Conservation (phyloP, 2,329 filamentous ascomycete genomes). For the Pseudonectria foliicola region DNA sequence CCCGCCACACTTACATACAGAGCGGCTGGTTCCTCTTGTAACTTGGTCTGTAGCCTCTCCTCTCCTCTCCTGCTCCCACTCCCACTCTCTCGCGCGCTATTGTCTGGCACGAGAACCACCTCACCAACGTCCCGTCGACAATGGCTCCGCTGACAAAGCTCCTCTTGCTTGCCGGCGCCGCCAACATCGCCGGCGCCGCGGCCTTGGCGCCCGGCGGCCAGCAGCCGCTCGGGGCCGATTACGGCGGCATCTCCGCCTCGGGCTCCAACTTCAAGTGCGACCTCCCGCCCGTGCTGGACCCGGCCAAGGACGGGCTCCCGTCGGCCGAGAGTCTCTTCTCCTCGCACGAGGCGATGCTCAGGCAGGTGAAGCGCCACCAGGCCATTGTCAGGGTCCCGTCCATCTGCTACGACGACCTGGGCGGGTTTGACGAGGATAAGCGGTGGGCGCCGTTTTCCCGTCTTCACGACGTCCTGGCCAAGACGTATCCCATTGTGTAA, state of each 20-base stretch:
- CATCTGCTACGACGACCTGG: conserved; percentile 50
- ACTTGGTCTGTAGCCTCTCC: no score
- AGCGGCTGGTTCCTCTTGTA: no score
- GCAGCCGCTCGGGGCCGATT: conserved; percentile 10
- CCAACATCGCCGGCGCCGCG: conserved; percentile 8
- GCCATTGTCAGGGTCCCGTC: conserved; percentile 49
- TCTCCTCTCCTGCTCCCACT: no score
- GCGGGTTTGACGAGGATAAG: conserved; percentile 44
- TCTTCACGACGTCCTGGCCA: conserved; percentile 39
- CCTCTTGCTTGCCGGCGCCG: conserved; percentile 11
- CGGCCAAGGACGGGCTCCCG: conserved; percentile 25
- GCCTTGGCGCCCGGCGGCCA: conserved; percentile 11
- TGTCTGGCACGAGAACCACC: not conserved
- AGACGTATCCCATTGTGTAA: conserved; percentile 44
- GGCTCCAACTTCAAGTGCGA: conserved; percentile 23
- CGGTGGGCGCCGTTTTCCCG: conserved; percentile 48
- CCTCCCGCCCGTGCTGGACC: conserved; percentile 27
- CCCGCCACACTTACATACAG: no score
- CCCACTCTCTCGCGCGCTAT: no score
- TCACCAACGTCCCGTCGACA: not conserved
- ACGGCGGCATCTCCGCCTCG: not conserved
- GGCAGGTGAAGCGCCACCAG: conserved; percentile 43
- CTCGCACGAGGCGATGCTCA: conserved; percentile 26
- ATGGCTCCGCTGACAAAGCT: conserved; percentile 14
- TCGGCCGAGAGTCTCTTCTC: conserved; percentile 26